Evolutionary conservation across 208 protist species (phyloP), one percentile per base, ranked within the genome.

Genomic region (Acanthamoeba rhysodes): DNA sequence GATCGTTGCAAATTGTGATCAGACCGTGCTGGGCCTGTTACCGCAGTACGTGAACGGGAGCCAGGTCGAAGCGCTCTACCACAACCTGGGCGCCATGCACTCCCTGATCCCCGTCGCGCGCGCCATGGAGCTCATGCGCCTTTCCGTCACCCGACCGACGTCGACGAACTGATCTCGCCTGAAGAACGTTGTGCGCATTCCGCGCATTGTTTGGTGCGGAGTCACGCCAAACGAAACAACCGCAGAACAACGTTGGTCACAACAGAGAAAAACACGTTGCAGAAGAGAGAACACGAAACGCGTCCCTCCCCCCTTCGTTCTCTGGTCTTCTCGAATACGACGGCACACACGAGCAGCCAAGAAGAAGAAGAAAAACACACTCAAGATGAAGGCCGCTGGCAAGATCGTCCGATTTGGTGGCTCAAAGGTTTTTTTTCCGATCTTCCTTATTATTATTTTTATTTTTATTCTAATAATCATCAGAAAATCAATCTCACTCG

Each of bases 321-420:
- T 62, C 57, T 22, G 16, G 57, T 24, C 57, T 62, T 57, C 50
- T 57, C 14, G 50, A 5, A 14, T 14, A 57, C 9, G n/a, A n/a
- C n/a, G n/a, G n/a, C n/a, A n/a, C n/a, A n/a, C n/a, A n/a, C n/a
- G n/a, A n/a, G n/a, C n/a, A n/a, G n/a, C n/a, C n/a, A n/a, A n/a
- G n/a, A n/a, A n/a, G n/a, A n/a, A n/a, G n/a, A n/a, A n/a, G n/a
- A n/a, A n/a, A n/a, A n/a, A n/a, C n/a, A n/a, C n/a, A n/a, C n/a
- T n/a, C n/a, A 82, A 82, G 12, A 87, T 87, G 78, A 87, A 87
- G 78, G 50, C 78, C 29, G 78, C 78, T n/a, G 78, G 78, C 78
- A 87, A 87, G 78, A 87, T 87, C 27, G 78, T 87, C 24, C 41
- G 78, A 16, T 87, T 87, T 62, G 78, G 78, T 2, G n/a, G 34